phyloP scores from a whole-genome alignment of 2,329 filamentous ascomycete genomes.

The Chrysoporthe deuterocubensis region DNA sequence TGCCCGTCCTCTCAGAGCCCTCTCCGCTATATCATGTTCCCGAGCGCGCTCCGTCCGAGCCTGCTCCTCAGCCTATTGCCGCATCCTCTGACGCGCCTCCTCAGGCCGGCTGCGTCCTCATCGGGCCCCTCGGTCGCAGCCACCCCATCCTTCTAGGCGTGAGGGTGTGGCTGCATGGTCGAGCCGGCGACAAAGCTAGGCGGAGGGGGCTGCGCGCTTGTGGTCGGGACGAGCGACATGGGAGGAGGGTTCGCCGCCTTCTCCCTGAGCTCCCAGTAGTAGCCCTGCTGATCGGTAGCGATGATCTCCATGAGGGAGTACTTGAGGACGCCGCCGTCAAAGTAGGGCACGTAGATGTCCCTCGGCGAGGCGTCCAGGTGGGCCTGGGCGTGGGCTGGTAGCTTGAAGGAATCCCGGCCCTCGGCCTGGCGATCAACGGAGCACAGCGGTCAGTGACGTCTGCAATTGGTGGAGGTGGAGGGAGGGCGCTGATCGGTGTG shows the following conservation, averaged over 20 bases:
- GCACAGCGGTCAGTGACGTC: neutral
- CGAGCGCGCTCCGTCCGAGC: neutral
- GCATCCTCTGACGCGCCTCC: neutral
- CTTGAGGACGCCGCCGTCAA: constrained; percentile 50
- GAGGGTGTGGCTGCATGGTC: neutral
- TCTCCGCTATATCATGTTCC: neutral
- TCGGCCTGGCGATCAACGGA: constrained; percentile 44
- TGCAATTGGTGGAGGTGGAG: neutral
- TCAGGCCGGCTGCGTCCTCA: neutral
- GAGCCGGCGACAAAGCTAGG: neutral
- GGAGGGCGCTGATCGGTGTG: neutral
- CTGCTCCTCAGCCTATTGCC: neutral
- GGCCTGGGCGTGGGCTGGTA: constrained; percentile 33
- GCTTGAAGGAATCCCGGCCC: constrained; percentile 50
- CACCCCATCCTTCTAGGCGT: neutral
- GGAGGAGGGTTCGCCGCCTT: constrained; percentile 29
- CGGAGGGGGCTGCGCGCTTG: constrained; percentile 11
- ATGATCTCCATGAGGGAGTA: constrained; percentile 54
- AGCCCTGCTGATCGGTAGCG: constrained; percentile 41
- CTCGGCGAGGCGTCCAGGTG: constrained; percentile 36
- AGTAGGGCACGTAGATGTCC: constrained; percentile 51
- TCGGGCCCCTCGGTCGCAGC: neutral
- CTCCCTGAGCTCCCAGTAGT: constrained; percentile 45
- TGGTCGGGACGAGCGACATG: constrained; percentile 5
- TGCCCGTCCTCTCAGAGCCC: no score